Evolutionary conservation across 1,139 yeast genomes (phyloP).

Genomic region (Meyerozyma sp.): DNA sequence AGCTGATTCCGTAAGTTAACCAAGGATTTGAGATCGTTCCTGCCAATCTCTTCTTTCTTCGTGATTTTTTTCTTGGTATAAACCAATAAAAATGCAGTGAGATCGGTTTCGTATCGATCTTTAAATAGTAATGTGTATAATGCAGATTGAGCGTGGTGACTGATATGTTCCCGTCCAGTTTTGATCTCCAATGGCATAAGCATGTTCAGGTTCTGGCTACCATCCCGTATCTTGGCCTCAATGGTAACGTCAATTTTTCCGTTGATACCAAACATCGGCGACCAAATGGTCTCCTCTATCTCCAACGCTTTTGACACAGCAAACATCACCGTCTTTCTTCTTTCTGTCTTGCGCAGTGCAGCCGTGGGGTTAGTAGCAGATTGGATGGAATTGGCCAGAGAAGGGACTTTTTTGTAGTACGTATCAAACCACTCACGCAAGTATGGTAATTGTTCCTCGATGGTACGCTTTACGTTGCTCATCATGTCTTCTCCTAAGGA

Average conservation of each 20-base stretch:
- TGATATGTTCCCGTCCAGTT: slow-evolving; percentile 64
- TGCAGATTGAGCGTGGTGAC: slow-evolving; percentile 85
- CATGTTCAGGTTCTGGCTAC: slow-evolving; percentile 26
- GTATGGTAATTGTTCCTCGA: slow-evolving; percentile 46
- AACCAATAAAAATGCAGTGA: slow-evolving; percentile 62
- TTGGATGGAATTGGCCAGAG: slow-evolving; percentile 24
- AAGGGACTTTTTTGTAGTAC: slow-evolving; percentile 28
- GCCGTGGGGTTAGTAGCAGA: not conserved
- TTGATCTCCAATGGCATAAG: slow-evolving; percentile 85
- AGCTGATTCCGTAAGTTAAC: slow-evolving; percentile 67
- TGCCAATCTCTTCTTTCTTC: slow-evolving; percentile 49
- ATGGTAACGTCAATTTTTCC: slow-evolving; percentile 90
- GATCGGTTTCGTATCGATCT: slow-evolving; percentile 70
- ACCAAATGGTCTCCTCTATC: slow-evolving; percentile 87
- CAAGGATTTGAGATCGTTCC: slow-evolving; percentile 54
- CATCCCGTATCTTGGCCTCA: slow-evolving; percentile 44
- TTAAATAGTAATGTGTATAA: slow-evolving; percentile 76
- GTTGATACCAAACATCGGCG: slow-evolving; percentile 85
- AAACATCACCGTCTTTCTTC: slow-evolving; percentile 31
- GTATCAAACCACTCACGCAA: slow-evolving; percentile 60
- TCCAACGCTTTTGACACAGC: slow-evolving; percentile 66
- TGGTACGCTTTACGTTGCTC: slow-evolving; percentile 41
- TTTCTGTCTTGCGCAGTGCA: slow-evolving; percentile 22
- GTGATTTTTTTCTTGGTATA: slow-evolving; percentile 64
- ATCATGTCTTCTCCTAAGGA: slow-evolving; percentile 50